phyloP scores from a whole-genome alignment of 805 yeast genomes.

The Ascoidea asiatica region DNA sequence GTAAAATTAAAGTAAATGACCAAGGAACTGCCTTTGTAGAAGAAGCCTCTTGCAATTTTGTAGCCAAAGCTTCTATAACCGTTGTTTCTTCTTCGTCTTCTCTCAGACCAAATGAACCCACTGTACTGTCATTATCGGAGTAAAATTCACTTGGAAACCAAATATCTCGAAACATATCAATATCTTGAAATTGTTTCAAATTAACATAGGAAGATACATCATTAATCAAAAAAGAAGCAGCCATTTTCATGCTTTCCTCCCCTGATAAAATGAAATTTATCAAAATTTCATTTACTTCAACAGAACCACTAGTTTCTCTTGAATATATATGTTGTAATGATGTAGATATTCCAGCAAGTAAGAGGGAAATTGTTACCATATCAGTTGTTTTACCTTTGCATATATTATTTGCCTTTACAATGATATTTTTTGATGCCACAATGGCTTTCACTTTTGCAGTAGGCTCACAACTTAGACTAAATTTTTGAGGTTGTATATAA shows the following conservation, averaged over 20 bases:
- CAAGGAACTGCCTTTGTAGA: slow-evolving; percentile 62
- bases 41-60: slow-evolving; percentile 41
- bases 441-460: slow-evolving; percentile 85
- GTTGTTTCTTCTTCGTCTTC: background rate
- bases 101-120: no score
- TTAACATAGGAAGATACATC: slow-evolving; percentile 53
- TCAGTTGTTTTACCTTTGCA: slow-evolving; percentile 22
- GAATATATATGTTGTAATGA: slow-evolving; percentile 86
- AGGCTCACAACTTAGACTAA: slow-evolving; percentile 84
- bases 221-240: slow-evolving; percentile 37
- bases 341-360: slow-evolving; percentile 44
- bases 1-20: slow-evolving; percentile 45
- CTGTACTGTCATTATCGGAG: background rate
- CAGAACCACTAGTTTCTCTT: slow-evolving; percentile 72
- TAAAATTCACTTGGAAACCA: slow-evolving; percentile 43
- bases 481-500: slow-evolving; percentile 55
- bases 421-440: slow-evolving; percentile 59
- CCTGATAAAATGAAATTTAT: slow-evolving; percentile 31
- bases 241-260: slow-evolving; percentile 25
- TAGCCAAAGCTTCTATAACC: slow-evolving; percentile 20
- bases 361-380: slow-evolving; percentile 30
- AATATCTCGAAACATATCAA: slow-evolving; percentile 68
- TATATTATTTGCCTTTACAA: slow-evolving; percentile 40
- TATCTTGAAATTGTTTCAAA: slow-evolving; percentile 76
- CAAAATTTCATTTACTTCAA: slow-evolving; percentile 32